Evolutionary conservation across 169 alveolate genomes (phyloP).

Genomic region (Plasmodium vinckei): DNA sequence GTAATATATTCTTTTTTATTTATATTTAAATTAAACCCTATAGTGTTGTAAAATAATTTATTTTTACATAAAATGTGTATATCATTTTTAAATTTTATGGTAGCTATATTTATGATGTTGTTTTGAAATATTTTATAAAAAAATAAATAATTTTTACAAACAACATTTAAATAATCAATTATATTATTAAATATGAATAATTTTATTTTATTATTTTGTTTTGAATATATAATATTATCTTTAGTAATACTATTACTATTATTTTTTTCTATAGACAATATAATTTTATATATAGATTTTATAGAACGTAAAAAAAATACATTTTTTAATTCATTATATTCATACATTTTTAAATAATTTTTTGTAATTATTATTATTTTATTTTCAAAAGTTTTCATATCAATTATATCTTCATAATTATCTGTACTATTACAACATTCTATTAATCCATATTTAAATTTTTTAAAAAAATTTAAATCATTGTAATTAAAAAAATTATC

Average conservation of each 20-base stretch:
- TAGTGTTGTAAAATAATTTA: slow-evolving; percentile 11
- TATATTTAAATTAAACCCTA: slow-evolving; percentile 56
- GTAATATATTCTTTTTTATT: slow-evolving; percentile 30
- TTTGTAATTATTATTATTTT: slow-evolving; percentile 30
- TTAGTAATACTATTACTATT: slow-evolving; percentile 1
- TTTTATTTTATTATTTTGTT: slow-evolving; percentile 5
- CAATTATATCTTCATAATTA: slow-evolving; percentile 35
- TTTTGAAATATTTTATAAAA: slow-evolving; percentile 10
- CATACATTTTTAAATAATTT: slow-evolving; percentile 24
- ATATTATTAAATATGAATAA: slow-evolving; percentile 7
- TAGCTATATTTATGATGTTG: slow-evolving; percentile 9
- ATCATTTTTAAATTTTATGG: slow-evolving; percentile 28
- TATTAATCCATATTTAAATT: slow-evolving; percentile 19
- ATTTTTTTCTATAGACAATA: not conserved
- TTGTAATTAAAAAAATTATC: not conserved
- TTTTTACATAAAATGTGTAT: slow-evolving; percentile 45
- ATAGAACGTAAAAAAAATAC: not conserved
- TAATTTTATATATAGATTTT: too few relatives aligned
- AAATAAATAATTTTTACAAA: slow-evolving; percentile 8
- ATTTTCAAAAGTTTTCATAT: slow-evolving; percentile 31
- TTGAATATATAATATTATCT: slow-evolving; percentile 10
- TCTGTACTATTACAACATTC: slow-evolving; percentile 15
- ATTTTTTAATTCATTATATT: slow-evolving; percentile 30
- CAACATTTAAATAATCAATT: slow-evolving; percentile 24
- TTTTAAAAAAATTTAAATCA: slow-evolving; percentile 33